Conservation (phyloP, 805 yeast genomes). For the Cyberlindnera mycetangii region DNA sequence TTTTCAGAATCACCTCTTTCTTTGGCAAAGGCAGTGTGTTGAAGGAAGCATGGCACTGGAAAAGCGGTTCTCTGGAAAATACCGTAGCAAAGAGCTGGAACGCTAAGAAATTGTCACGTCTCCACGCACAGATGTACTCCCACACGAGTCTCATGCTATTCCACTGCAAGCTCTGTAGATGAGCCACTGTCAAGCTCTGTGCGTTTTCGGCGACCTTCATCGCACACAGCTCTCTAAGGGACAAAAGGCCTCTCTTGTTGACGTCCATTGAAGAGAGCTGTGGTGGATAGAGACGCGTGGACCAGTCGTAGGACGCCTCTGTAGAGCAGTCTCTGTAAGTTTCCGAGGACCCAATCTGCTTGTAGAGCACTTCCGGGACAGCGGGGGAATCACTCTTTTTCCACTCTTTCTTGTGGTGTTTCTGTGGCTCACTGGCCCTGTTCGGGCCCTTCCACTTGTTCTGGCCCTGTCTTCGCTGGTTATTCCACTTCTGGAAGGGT, state of each 20-base stretch:
- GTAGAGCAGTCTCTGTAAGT: conserved; percentile 18
- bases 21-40: conserved; percentile 13
- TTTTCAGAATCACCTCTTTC: conserved; percentile 16
- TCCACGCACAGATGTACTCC: conserved; percentile 29
- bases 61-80: conserved; percentile 19
- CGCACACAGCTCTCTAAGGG: conserved; percentile 28
- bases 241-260: conserved; percentile 4
- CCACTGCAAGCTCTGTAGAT: conserved; percentile 26
- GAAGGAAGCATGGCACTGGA: conserved; percentile 20
- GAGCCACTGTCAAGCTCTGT: conserved; percentile 18
- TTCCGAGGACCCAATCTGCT: conserved; percentile 22
- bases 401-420: neutral
- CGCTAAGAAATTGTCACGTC: conserved; percentile 29
- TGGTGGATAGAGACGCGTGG: conserved; percentile 10
- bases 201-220: conserved; percentile 28
- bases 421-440: neutral
- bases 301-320: conserved; percentile 22
- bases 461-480: neutral
- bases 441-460: neutral
- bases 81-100: conserved; percentile 30
- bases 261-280: conserved; percentile 10
- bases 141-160: conserved; percentile 33
- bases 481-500: neutral
- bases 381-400: neutral
- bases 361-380: conserved; percentile 11